Evolutionary conservation across 1,284 basidiomycete species (phyloP), one percentile per base, ranked within the genome.

Genomic region (Puccinia hordei): DNA sequence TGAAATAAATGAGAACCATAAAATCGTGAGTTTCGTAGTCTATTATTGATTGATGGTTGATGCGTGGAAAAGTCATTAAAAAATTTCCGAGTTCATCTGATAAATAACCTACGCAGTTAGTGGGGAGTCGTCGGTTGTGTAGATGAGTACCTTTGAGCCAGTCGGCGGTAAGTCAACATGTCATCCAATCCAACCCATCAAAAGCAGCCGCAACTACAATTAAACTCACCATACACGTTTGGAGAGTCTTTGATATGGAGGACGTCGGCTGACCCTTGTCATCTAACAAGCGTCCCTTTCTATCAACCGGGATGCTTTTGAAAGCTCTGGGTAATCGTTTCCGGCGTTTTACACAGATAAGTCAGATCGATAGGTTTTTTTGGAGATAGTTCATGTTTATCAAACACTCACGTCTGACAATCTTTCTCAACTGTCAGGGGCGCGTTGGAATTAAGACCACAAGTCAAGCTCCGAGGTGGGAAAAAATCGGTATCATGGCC

Each of bases 101-200:
- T 9, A 38, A 10, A 35, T 15, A 63, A 63, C 35, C 22, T 38
- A 63, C 61, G 27, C 61, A 19, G 10, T 38, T 13, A 63, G 17
- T 38, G 61, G 15, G 33, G 61, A 63, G 33, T 22, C 61, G 12
- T 63, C 61, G 61, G 61, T 63, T 9, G 61, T 63, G 35, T 63
- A 63, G 35, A 63, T 38, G 19, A 63, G 61, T 12, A 63, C 61
- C 61, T 63, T 38, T 61, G 55, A 57, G 33, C 15, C 9, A 49
- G 46, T 2, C 46, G 0, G 61, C 27, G 17, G 15, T 8, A 15
- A 59, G 30, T 49, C 30, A 10, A 33, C 2, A 9, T 49, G 8
- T 49, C 46, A 49, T 24, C 12, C 57, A 63, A 35, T 10, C 24
- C 59, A 63, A 22, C 6, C 35, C 3, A 63, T 63, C 35, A 15